Evolutionary conservation across 129 eudicot genomes (phyloP), one percentile per base, ranked within the genome.

Genomic region (Silybum marianum): DNA sequence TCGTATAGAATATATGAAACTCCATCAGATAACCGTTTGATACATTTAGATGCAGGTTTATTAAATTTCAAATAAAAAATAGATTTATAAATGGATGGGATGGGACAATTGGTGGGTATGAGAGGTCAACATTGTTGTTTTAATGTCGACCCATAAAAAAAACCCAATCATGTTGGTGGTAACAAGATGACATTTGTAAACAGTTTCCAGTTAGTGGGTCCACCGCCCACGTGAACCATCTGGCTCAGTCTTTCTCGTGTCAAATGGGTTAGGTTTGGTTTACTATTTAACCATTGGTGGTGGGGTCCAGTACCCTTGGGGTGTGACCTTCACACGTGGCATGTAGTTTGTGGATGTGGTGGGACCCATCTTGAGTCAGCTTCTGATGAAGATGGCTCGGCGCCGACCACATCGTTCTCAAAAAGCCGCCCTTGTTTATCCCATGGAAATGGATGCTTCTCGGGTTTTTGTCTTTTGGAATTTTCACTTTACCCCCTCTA

Each of bases 91-190:
- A 6, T 38, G 6, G 6, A 46, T 46, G 23, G 23, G 68, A 63
- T 63, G 69, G 28, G 28, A 63, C 65, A 14, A 18, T 54, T 54
- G 65, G 8, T 16, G 16, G 18, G 13, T 32, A 60, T 60, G 80
- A 34, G 44, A 76, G 4, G 30, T 48, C 68, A 75, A 76, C 71
- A 21, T 60, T 32, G 58, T 32, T 32, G 72, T 13, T 60, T 63
- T 77, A 77, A 65, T 77, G 38, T 39, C 80, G 71, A 76, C 80
- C 71, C 80, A 75, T 18, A 74, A 46, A 40, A 40, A 54, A 74
- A 48, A 6, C 44, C 78, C 23, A 25, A 75, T 75, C 26, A 75
- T 58, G 79, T 30, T 54, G 44, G 30, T 26, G 30, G 7, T 9
- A 36, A 34, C 58, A 30, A 63, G 39, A 36, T 19, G 62, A 65